These are phyloP conservation scores for Ciborinia camelliae DNA, from an alignment of 2,329 filamentous ascomycete genomes.

Conservation along the genomic window DNA sequence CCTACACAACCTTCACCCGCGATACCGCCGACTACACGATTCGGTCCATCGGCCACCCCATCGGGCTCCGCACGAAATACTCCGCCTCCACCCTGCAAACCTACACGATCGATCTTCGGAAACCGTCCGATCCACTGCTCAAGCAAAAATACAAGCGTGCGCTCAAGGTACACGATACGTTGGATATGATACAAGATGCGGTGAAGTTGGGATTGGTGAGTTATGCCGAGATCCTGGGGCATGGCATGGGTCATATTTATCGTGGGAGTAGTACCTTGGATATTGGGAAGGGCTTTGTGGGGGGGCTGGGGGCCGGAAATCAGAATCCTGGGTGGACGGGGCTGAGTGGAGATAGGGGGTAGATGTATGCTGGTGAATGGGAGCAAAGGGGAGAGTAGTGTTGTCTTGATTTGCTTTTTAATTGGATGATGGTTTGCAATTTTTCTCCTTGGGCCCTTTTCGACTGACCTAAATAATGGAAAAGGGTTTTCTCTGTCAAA, in stretches of 20 bases:
- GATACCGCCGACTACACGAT: constrained; percentile 19
- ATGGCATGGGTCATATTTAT: constrained; percentile 18
- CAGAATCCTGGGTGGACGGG: constrained; percentile 13
- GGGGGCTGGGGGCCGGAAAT: constrained; percentile 16
- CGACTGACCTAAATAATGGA: too few relatives aligned
- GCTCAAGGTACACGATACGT: constrained; percentile 22
- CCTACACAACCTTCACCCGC: constrained; percentile 18
- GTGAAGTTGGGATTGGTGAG: constrained; percentile 21
- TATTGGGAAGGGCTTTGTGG: constrained; percentile 21
- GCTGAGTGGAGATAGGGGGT: constrained; percentile 21
- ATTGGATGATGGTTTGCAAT: too few relatives aligned
- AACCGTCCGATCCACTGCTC: constrained; percentile 16
- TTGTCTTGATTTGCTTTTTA: too few relatives aligned
- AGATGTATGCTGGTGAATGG: neutral
- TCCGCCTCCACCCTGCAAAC: constrained; percentile 8
- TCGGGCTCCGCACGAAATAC: constrained; percentile 21
- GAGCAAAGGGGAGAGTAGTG: neutral
- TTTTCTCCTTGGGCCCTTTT: too few relatives aligned
- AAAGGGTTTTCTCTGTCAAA: too few relatives aligned
- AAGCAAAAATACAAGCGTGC: constrained; percentile 21
- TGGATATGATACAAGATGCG: constrained; percentile 24
- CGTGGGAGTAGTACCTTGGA: constrained; percentile 18
- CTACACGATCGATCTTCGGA: constrained; percentile 21
- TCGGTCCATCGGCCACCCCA: constrained; percentile 19
- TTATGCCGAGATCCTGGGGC: constrained; percentile 22